Base-by-base conservation (phyloP, 129 eudicot genomes). In the Glebionis coronaria region DNA sequence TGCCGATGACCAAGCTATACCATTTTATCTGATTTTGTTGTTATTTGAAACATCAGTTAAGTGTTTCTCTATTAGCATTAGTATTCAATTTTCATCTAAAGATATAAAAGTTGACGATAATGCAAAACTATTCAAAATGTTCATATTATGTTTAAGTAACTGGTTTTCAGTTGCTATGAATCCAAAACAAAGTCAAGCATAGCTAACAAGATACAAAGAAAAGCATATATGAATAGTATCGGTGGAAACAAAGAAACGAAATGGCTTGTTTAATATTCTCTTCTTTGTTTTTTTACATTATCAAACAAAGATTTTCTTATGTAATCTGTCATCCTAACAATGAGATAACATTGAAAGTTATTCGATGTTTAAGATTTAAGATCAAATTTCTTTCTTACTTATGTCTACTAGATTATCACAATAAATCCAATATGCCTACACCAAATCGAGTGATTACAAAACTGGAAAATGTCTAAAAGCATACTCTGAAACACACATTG, bases 401-500 rank as follows among this genome's bases (percentile, higher is more conserved):
- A 16, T 15, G 11, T 13, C 21, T n/a, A n/a, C 9, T 23, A 35
- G 11, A 8, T 31, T 28, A 74, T 55, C 20, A 77, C 51, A 45
- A 67, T 44, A 55, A 52, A 16, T 65, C 28, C 61, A 72, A 63
- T 63, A 68, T 23, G 11, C 60, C 61, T 66, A 73, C 62, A 55
- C 44, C 70, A 61, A n/a, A 49, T 25, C 45, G 10, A 69, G 31
- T 16, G 55, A 74, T 78, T 65, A 78, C 82, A 77, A 57, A 63
- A 15, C 14, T 1, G 45, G 55, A 49, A 38, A 38, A 28, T 20
- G 62, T 61, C 66, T 15, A 57, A 62, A 53, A 65, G 40, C 58
- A 68, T 54, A 64, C 55, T 66, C 60, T 61, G 52, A 68, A 58
- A 70, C 74, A 63, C 68, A 78, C 63, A 65, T 69, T 74, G 59